Conservation (phyloP, 2,329 filamentous ascomycete genomes). For the Hypoxylon sp. region DNA sequence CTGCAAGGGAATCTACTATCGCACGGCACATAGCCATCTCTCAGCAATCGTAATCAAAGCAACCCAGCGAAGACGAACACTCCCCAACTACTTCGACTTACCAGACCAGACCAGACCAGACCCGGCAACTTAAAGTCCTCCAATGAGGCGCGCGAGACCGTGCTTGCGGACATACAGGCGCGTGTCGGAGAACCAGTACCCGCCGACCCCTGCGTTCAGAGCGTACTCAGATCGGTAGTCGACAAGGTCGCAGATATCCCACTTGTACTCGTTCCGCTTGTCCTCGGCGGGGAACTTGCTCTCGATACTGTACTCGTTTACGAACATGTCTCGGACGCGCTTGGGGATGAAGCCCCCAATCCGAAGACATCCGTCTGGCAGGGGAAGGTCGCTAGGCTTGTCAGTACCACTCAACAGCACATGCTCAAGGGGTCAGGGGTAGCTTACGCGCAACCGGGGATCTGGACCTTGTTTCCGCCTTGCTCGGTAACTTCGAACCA, state of each 20-base stretch:
- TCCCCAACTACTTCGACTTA: too few species aligned
- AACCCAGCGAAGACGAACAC: too few species aligned
- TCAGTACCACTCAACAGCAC: not conserved
- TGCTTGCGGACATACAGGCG: constrained; percentile 30
- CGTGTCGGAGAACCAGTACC: constrained; percentile 24
- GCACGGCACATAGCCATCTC: not conserved
- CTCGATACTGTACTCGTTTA: constrained; percentile 28
- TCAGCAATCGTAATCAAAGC: not conserved
- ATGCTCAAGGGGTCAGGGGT: not conserved
- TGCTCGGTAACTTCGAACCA: constrained; percentile 36
- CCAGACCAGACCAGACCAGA: too few species aligned
- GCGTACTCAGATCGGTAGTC: constrained; percentile 8
- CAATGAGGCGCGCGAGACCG: not conserved
- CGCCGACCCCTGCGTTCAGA: not conserved
- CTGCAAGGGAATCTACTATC: not conserved
- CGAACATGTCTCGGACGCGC: constrained; percentile 36
- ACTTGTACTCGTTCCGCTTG: not conserved
- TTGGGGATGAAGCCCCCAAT: constrained; percentile 15
- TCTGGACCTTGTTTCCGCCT: constrained; percentile 21
- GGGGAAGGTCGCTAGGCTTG: constrained; percentile 16
- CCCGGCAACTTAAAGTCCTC: not conserved
- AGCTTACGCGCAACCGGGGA: constrained; percentile 35
- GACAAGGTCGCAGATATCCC: constrained; percentile 20
- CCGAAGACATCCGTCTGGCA: not conserved
- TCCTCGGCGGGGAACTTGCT: constrained; percentile 26